Evolutionary conservation across 352 stramenopile genomes (phyloP).

Genomic region (Globisporangium mamillatum): DNA sequence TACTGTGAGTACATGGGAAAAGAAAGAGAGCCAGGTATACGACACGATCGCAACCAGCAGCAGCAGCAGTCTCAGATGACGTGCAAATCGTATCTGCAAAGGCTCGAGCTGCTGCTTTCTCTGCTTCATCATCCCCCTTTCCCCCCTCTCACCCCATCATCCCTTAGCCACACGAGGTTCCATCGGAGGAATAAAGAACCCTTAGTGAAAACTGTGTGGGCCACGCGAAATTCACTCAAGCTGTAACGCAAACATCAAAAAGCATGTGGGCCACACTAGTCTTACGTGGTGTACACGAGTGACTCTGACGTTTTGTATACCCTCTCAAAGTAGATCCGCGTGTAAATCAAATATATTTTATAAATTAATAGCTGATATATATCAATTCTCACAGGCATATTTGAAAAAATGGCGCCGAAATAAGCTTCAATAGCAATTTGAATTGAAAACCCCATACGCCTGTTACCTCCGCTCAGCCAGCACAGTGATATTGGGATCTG

Average conservation of each 20-base stretch:
- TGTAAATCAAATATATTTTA: no score
- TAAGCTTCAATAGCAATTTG: neutral
- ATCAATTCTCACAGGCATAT: neutral
- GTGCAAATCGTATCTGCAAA: neutral
- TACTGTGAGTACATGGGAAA: no score
- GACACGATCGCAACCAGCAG: no score
- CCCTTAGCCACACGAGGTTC: no score
- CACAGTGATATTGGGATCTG: neutral
- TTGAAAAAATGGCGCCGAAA: slow-evolving; percentile 9
- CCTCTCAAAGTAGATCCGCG: neutral
- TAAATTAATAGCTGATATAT: neutral
- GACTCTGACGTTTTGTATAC: neutral
- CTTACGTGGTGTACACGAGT: no score
- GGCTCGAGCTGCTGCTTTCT: neutral
- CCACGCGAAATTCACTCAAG: no score
- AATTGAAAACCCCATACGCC: neutral
- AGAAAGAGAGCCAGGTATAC: neutral
- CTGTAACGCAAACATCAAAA: no score
- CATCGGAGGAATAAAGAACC: no score
- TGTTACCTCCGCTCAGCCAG: neutral
- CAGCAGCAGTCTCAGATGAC: neutral
- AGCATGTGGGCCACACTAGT: no score
- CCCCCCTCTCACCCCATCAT: neutral
- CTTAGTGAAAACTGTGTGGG: no score
- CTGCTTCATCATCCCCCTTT: neutral